Conservation (phyloP, 805 yeast genomes). For the Crinitomyces ghanaensis region DNA sequence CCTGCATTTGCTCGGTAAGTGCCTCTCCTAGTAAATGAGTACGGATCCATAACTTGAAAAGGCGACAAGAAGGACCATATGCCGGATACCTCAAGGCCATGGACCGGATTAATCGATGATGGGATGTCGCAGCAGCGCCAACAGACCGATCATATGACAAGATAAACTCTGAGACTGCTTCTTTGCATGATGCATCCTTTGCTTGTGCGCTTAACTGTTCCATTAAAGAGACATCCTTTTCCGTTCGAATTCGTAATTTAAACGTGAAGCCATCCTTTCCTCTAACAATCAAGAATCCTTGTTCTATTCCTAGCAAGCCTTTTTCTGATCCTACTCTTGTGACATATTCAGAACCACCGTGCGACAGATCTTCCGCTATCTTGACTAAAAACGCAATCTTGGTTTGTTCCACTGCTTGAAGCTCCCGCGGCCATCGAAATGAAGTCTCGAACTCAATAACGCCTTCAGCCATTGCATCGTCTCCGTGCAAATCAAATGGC, state of each 20-base stretch:
- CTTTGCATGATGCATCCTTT: constrained; percentile 36
- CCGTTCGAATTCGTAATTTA: constrained; percentile 63
- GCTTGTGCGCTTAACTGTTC: constrained; percentile 49
- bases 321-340: constrained; percentile 56
- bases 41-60: constrained; percentile 85
- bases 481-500: constrained; percentile 46
- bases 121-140: constrained; percentile 60
- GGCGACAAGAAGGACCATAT: constrained; percentile 68
- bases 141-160: constrained; percentile 35
- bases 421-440: constrained; percentile 91
- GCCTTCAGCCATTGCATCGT: constrained; percentile 50
- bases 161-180: constrained; percentile 7
- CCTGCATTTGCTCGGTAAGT: constrained; percentile 68
- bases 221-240: too few relatives aligned
- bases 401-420: constrained; percentile 72
- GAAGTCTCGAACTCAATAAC: constrained; percentile 83
- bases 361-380: constrained; percentile 42
- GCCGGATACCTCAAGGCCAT: constrained; percentile 60
- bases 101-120: constrained; percentile 66
- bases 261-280: constrained; percentile 90
- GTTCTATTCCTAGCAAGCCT: constrained; percentile 17
- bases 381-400: constrained; percentile 82
- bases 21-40: constrained; percentile 65
- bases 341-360: constrained; percentile 34
- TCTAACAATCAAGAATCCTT: constrained; percentile 34